phyloP scores from a whole-genome alignment of 768 basidiomycete genomes.

The Boletus fagicola region DNA sequence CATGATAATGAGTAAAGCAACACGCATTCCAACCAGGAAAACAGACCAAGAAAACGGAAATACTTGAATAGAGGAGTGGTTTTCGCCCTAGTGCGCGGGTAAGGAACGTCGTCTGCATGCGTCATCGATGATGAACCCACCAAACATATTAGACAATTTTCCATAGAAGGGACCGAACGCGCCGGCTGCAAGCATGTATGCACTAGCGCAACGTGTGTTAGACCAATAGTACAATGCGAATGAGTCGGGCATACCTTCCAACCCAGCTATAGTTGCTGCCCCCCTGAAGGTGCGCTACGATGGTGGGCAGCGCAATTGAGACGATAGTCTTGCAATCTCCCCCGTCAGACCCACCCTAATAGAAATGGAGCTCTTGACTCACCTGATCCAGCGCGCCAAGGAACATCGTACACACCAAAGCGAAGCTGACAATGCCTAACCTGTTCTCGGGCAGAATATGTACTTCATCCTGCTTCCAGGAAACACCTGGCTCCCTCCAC shows the following conservation, averaged over 20 bases:
- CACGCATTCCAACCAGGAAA: not conserved
- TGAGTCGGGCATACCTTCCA: slow-evolving; percentile 45
- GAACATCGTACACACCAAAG: slow-evolving; percentile 27
- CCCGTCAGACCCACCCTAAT: not conserved
- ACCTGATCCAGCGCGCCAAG: slow-evolving; percentile 58
- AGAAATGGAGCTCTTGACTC: not conserved
- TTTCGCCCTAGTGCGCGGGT: slow-evolving; percentile 50
- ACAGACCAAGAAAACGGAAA: slow-evolving; percentile 63
- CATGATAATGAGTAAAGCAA: not conserved
- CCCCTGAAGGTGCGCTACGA: slow-evolving; percentile 60
- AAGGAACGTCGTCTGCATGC: not conserved
- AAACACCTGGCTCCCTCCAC: slow-evolving; percentile 37
- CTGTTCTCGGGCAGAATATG: slow-evolving; percentile 45
- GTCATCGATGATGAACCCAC: slow-evolving; percentile 12
- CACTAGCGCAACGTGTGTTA: slow-evolving; percentile 36
- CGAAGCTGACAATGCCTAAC: slow-evolving; percentile 23
- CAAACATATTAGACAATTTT: slow-evolving; percentile 62
- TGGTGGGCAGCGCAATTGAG: slow-evolving; percentile 69
- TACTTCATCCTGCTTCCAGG: slow-evolving; percentile 51
- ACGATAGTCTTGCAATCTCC: slow-evolving; percentile 49
- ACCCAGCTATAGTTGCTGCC: slow-evolving; percentile 69
- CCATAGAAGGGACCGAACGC: slow-evolving; percentile 71
- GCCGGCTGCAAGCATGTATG: slow-evolving; percentile 70
- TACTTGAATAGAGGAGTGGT: slow-evolving; percentile 61
- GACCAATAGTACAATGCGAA: not conserved